Conservation (phyloP, 2,329 filamentous ascomycete genomes). For the Metarhizium humberi region DNA sequence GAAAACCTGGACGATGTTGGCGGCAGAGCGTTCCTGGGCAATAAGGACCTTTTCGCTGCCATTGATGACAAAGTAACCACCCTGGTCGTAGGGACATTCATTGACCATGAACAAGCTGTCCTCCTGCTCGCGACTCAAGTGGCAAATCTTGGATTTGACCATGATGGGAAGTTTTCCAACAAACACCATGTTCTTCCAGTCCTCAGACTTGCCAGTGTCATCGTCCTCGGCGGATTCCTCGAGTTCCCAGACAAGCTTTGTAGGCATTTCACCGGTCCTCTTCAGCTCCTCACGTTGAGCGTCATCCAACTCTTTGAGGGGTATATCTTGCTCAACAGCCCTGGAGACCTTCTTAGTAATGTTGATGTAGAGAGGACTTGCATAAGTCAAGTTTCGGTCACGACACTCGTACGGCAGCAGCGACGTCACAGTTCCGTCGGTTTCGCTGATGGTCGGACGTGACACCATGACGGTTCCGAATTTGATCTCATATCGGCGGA, state of each 20-base stretch:
- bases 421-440: constrained; percentile 76
- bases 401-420: constrained; percentile 92
- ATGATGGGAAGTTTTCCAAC: constrained; percentile 96
- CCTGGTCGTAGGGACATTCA: constrained; percentile 96
- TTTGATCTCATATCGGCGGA: constrained; percentile 90
- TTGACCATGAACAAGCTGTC: constrained; percentile 84
- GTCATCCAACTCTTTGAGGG: constrained; percentile 58
- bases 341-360: constrained; percentile 79
- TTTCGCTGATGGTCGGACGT: constrained; percentile 84
- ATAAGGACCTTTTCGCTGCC: constrained; percentile 98
- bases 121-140: constrained; percentile 73
- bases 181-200: constrained; percentile 67
- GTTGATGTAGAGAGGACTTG: constrained; percentile 80
- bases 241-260: constrained; percentile 51
- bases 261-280: constrained; percentile 47
- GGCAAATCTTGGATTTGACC: constrained; percentile 95
- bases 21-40: constrained; percentile 92
- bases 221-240: constrained; percentile 43
- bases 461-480: constrained; percentile 87
- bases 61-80: constrained; percentile 99
- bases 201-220: constrained; percentile 41
- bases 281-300: constrained; percentile 48
- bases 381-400: constrained; percentile 90
- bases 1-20: constrained; percentile 98
- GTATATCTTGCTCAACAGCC: constrained; percentile 65